These are phyloP conservation scores for Coemansia reversa DNA, from an alignment of 192 early-diverging fungal species.

Conservation along the genomic window DNA sequence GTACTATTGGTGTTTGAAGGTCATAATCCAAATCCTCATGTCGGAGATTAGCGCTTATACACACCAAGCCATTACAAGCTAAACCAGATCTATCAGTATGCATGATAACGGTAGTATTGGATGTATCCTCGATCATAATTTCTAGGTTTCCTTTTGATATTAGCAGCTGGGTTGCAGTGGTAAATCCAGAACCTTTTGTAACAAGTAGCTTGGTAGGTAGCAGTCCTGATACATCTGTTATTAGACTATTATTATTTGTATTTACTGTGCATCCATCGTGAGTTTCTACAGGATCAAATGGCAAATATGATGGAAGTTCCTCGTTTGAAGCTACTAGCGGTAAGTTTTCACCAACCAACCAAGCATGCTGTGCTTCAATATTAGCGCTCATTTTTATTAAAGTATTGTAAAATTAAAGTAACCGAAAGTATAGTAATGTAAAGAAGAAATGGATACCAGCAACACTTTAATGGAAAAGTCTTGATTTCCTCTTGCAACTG, in stretches of 20 bases:
- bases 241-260: background rate
- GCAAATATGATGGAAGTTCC: conserved; percentile 27
- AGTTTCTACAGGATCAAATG: conserved; percentile 5
- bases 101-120: conserved; percentile 3
- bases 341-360: background rate
- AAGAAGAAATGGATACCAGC: background rate
- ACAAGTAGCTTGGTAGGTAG: conserved; percentile 5
- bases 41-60: conserved; percentile 1
- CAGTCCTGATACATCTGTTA: background rate
- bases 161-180: conserved; percentile 16
- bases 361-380: background rate
- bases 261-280: background rate
- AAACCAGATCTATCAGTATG: conserved; percentile 6
- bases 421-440: background rate
- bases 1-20: background rate
- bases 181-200: background rate
- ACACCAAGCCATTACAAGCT: conserved; percentile 6
- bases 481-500: background rate
- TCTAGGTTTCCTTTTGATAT: conserved; percentile 3
- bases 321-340: background rate
- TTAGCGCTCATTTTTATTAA: background rate
- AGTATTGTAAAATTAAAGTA: too few relatives aligned
- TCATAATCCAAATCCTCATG: background rate
- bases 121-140: conserved; percentile 14
- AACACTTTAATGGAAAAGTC: background rate